Evolutionary conservation across 2,329 filamentous ascomycete species (phyloP), one percentile per base, ranked within the genome.

Genomic region (Neofusicoccum sp.): DNA sequence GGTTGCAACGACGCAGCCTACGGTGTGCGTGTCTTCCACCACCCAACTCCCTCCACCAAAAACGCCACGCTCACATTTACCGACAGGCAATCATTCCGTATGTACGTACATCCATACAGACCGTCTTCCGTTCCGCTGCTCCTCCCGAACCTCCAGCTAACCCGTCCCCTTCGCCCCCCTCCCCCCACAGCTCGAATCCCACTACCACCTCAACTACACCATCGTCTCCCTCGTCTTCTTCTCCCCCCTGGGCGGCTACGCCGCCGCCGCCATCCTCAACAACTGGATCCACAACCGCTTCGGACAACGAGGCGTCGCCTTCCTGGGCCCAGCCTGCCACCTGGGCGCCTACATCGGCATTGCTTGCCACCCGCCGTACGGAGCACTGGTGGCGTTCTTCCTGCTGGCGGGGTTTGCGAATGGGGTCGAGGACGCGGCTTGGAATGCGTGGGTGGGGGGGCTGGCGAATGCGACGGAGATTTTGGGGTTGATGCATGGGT

Each of bases 401-500:
- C 82, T 88, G 56, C 76, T 92, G 22, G 83, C 86, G 1, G 89
- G 89, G 1, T 87, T 91, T 54, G 90, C 89, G 1, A 92, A 89
- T 71, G 90, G 90, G 3, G 76, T 92, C 8, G 82, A 86, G 60
- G 89, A 87, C 67, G 83, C 84, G 0, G 85, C 81, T 5, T 87
- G 84, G 80, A 85, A 85, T 68, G 84, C 84, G 0, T 87, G 84
- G 83, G 81, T 87, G 16, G 91, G 90, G 9, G 89, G 87, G 68
- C 90, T 94, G 87, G 82, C 85, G 9, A 85, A 86, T 64, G 85
- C 89, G 6, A 93, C 93, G 71, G 87, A 92, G 71, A 78, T 93
- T 1, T 82, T 92, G 1, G 90, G 90, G 0, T 81, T 92, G 63
- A 75, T 93, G 33, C 90, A 93, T 72, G 89, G 85, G 0, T 84